phyloP scores from a whole-genome alignment of 768 basidiomycete genomes.

The Ramaria rubella region DNA sequence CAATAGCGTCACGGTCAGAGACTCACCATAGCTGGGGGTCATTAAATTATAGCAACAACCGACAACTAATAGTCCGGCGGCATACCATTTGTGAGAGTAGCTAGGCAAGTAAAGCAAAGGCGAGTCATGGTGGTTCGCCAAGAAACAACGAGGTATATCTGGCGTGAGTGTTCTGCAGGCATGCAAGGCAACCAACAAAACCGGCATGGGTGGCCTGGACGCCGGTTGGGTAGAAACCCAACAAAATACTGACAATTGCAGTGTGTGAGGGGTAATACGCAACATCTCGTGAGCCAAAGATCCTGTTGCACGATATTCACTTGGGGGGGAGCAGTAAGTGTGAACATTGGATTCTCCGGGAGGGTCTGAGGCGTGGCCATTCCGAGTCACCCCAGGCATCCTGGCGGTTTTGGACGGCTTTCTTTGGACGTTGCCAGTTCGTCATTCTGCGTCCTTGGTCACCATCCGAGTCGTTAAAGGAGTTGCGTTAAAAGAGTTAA shows the following conservation, averaged over 20 bases:
- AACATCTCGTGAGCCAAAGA: slow-evolving; percentile 52
- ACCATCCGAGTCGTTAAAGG: too few species aligned
- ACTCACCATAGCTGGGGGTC: slow-evolving; percentile 39
- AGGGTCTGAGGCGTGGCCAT: neutral
- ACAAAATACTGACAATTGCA: slow-evolving; percentile 40
- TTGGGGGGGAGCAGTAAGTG: neutral
- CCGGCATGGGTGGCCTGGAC: slow-evolving; percentile 29
- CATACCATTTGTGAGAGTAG: slow-evolving; percentile 37
- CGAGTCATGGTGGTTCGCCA: slow-evolving; percentile 16
- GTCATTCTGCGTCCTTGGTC: slow-evolving; percentile 47
- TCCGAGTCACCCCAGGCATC: neutral
- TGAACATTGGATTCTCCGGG: neutral
- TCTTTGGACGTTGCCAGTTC: slow-evolving; percentile 23
- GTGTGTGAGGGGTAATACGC: slow-evolving; percentile 42
- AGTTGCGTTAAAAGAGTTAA: too few species aligned
- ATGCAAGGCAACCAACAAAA: slow-evolving; percentile 64
- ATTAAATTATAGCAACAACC: slow-evolving; percentile 80
- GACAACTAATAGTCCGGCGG: slow-evolving; percentile 51
- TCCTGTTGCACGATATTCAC: slow-evolving; percentile 15
- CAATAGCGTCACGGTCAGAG: neutral
- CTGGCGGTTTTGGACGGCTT: neutral
- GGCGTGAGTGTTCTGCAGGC: slow-evolving; percentile 71
- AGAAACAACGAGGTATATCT: slow-evolving; percentile 53
- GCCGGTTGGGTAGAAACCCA: slow-evolving; percentile 36
- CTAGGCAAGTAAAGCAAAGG: neutral